Percentiles rank a stretch among this genome's conserved stretches.
Evolutionary conservation across 2,329 filamentous ascomycete genomes (phyloP).

Genomic region (Geoglossum cookeanum): DNA sequence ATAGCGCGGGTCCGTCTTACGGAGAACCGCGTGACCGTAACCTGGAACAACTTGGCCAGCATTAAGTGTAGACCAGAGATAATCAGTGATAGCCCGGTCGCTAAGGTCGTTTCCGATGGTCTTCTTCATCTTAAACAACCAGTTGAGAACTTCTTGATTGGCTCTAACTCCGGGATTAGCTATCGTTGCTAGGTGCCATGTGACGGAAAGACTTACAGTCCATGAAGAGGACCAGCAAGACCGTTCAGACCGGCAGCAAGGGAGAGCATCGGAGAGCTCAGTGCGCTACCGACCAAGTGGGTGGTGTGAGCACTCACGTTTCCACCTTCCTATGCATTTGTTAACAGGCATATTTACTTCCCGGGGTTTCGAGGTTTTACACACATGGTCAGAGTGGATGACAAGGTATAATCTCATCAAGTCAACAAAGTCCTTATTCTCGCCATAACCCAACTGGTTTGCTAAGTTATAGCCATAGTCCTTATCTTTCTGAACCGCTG

Average conservation of each 20-base stretch:
- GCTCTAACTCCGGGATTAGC: slow-evolving; percentile 28
- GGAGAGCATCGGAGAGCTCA: slow-evolving; percentile 95
- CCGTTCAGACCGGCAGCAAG: slow-evolving; percentile 93
- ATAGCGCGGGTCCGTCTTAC: slow-evolving; percentile 99
- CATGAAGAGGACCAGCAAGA: slow-evolving; percentile 94
- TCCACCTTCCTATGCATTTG: slow-evolving; percentile 51
- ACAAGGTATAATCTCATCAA: slow-evolving; percentile 97
- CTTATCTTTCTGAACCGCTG: slow-evolving; percentile 92
- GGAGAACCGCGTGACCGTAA: slow-evolving; percentile 96
- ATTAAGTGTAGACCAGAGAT: slow-evolving; percentile 97
- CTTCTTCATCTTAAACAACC: slow-evolving; percentile 99
- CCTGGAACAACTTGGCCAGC: slow-evolving; percentile 88
- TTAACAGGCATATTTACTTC: not conserved
- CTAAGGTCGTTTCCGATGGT: slow-evolving; percentile 80
- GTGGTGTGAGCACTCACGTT: slow-evolving; percentile 98
- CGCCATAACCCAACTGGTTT: slow-evolving; percentile 94
- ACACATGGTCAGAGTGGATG: slow-evolving; percentile 87
- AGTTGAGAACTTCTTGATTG: slow-evolving; percentile 99
- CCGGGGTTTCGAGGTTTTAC: not conserved
- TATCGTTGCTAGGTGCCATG: slow-evolving; percentile 8
- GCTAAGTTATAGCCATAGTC: slow-evolving; percentile 99
- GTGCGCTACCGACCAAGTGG: slow-evolving; percentile 87
- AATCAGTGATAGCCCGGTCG: slow-evolving; percentile 93
- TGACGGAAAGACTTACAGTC: slow-evolving; percentile 34
- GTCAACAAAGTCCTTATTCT: slow-evolving; percentile 94